These are phyloP conservation scores for Centrapalus pauciflorus DNA, from an alignment of 129 eudicot genomes.

Conservation along the genomic window DNA sequence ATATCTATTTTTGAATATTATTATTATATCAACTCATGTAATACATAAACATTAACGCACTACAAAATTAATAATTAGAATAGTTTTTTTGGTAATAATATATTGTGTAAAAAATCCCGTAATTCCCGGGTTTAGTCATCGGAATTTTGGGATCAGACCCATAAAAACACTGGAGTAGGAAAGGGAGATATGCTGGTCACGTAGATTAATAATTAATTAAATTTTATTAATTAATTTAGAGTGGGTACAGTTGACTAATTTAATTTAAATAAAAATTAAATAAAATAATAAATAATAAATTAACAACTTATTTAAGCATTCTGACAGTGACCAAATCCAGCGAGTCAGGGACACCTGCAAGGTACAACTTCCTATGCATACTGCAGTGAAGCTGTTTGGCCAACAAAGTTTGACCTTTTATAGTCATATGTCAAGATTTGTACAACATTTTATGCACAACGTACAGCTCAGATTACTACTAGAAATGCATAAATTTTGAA, in stretches of 20 bases:
- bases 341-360: conserved; percentile 1
- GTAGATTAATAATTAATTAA: no score
- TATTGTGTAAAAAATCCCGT: background rate
- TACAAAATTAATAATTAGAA: no score
- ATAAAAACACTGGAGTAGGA: background rate
- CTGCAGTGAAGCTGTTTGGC: background rate
- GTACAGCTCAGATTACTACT: no score
- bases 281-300: background rate
- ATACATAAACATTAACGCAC: no score
- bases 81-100: background rate
- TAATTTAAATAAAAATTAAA: background rate
- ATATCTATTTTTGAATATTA: no score
- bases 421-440: no score
- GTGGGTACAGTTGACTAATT: background rate
- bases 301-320: conserved; percentile 5
- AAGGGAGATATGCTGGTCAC: background rate
- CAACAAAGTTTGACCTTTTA: background rate
- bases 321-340: conserved; percentile 20
- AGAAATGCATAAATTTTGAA: no score
- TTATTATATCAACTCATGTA: no score
- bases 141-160: background rate
- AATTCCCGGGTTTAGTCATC: background rate
- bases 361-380: conserved; percentile 11
- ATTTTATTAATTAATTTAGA: background rate
- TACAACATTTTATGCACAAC: background rate